phyloP scores from a whole-genome alignment of 73 alveolate species.

The Diophrys appendiculata region DNA sequence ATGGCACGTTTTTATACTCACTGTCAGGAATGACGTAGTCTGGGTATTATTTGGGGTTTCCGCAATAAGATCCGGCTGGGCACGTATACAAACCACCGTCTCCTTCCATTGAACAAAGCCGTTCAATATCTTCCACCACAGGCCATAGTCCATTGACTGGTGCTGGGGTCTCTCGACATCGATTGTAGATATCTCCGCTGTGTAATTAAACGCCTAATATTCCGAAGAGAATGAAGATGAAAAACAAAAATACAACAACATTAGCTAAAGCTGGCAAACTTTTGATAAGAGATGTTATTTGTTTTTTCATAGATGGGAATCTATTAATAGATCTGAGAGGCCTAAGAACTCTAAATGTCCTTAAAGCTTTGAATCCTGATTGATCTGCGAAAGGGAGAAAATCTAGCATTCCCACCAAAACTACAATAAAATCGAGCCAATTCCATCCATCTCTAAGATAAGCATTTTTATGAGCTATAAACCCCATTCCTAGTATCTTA shows the following conservation, averaged over 20 bases:
- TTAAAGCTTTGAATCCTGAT: slow-evolving; percentile 75
- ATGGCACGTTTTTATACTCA: slow-evolving; percentile 20
- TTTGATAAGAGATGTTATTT: slow-evolving; percentile 17
- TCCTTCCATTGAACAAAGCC: too few relatives aligned
- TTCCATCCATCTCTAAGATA: slow-evolving; percentile 85
- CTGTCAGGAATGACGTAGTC: slow-evolving; percentile 8
- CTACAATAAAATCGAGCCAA: slow-evolving; percentile 76
- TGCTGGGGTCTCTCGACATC: slow-evolving; percentile 28
- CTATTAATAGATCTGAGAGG: slow-evolving; percentile 49
- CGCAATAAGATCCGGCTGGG: slow-evolving; percentile 64
- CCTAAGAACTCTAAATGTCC: slow-evolving; percentile 66
- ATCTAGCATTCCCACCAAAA: slow-evolving; percentile 68
- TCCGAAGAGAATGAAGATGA: slow-evolving; percentile 51
- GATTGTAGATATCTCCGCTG: slow-evolving; percentile 6
- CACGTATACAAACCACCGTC: slow-evolving; percentile 57
- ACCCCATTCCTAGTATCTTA: slow-evolving; percentile 74
- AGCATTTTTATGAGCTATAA: slow-evolving; percentile 43
- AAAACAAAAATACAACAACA: slow-evolving; percentile 41
- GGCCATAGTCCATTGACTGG: slow-evolving; percentile 50
- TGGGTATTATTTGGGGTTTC: slow-evolving; percentile 1
- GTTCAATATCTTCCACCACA: slow-evolving; percentile 18
- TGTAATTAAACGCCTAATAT: slow-evolving; percentile 41
- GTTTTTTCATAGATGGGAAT: slow-evolving; percentile 53
- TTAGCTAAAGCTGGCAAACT: slow-evolving; percentile 43
- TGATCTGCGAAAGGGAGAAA: slow-evolving; percentile 56